Base-by-base conservation (phyloP, 176 grass and related monocot species). In the Phoenix dactylifera region DNA sequence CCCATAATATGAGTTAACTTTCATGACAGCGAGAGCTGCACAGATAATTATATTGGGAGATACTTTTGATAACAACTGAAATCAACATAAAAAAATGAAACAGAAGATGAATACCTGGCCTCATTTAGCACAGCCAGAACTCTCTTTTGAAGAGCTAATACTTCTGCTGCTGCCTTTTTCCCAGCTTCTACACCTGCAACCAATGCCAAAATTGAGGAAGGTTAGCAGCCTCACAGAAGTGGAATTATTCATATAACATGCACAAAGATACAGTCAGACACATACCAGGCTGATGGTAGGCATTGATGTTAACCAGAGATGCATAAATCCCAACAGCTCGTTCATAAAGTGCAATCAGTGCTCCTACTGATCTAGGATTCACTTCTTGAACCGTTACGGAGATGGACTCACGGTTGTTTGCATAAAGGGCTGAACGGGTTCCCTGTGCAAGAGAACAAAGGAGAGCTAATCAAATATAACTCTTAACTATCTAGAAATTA, bases 321-420 rank as follows among this genome's bases (percentile, higher is more conserved):
- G 94, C 94, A 74, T 99, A 99, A 70, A 99, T 79, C 5, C 94
- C 94, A 67, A 99, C 88, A 52, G 94, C 94, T 74, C 94, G 84
- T 72, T 99, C 94, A 59, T 93, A 99, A 52, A 99, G 94, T 58
- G 88, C 94, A 67, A 93, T 51, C 70, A 99, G 75, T 24, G 94
- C 94, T 67, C 94, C 94, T 54, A 93, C 88, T 71, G 78, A 77
- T 81, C 76, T 89, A 66, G 94, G 88, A 63, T 69, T 99, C 53
- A 99, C 88, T 72, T 93, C 88, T 89, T 99, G 67, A 16, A 99
- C 88, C 54, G 79, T 99, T 61, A 99, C 88, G 7, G 88, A 81
- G 68, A 99, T 93, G 23, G 94, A 99, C 15, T 99, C 94, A 18
- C 94, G 74, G 22, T 99, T 73, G 71, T 99, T 99, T 74, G 94